These are phyloP conservation scores for Schwanniomyces occidentalis DNA, from an alignment of 805 yeast genomes.

Conservation along the genomic window DNA sequence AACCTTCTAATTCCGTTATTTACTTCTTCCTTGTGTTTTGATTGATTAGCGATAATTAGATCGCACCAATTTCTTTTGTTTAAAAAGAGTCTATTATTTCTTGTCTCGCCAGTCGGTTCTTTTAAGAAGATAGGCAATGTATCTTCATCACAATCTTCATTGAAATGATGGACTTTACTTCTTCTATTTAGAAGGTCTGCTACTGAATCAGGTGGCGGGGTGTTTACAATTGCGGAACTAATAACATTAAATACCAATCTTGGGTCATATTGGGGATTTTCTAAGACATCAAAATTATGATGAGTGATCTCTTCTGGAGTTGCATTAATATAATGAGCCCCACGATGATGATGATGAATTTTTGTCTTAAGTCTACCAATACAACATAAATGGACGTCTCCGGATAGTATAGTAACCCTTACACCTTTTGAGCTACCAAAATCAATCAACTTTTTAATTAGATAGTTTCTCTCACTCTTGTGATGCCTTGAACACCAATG, in stretches of 20 bases:
- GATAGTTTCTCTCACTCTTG: constrained; percentile 76
- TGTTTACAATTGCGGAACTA: constrained; percentile 86
- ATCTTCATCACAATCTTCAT: constrained; percentile 69
- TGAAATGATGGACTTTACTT: constrained; percentile 67
- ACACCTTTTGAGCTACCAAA: constrained; percentile 66
- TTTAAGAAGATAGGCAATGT: constrained; percentile 67
- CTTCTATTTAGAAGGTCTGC: constrained; percentile 70
- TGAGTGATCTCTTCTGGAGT: constrained; percentile 29
- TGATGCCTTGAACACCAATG: constrained; percentile 95
- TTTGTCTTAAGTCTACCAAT: constrained; percentile 73
- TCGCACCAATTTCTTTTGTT: constrained; percentile 76
- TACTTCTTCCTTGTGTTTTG: constrained; percentile 21
- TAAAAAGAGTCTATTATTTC: constrained; percentile 54
- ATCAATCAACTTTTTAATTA: constrained; percentile 60
- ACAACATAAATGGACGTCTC: constrained; percentile 91
- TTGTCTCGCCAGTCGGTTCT: constrained; percentile 54
- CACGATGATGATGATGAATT: constrained; percentile 34
- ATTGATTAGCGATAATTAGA: constrained; percentile 51
- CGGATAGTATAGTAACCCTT: constrained; percentile 81
- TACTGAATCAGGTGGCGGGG: constrained; percentile 91
- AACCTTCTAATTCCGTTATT: constrained; percentile 25
- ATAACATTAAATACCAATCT: constrained; percentile 79
- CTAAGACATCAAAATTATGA: constrained; percentile 39
- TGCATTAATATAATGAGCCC: constrained; percentile 20
- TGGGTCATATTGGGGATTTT: constrained; percentile 66